A percentile compares a stretch with the other conserved stretches of the same genome.
phyloP scores from a whole-genome alignment of 306 rosid genomes.

The Lathyrus oleraceus region DNA sequence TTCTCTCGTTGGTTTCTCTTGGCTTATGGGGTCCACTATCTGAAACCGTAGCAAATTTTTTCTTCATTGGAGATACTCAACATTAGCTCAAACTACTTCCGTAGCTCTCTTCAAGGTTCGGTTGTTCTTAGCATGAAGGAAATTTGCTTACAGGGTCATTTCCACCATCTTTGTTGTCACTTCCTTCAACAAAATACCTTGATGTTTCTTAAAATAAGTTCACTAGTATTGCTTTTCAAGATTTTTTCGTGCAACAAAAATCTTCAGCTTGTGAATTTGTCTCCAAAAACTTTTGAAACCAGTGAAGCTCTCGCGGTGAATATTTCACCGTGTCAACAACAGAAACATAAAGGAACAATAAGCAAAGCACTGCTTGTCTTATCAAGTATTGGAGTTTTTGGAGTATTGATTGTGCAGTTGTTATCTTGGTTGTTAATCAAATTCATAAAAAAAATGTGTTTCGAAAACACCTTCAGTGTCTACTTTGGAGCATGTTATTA shows the following conservation, averaged over 20 bases:
- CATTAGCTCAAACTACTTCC: slow-evolving; percentile 65
- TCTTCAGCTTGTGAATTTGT: slow-evolving; percentile 68
- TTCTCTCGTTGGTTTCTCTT: slow-evolving; percentile 72
- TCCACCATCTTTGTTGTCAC: slow-evolving; percentile 53
- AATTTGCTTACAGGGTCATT: slow-evolving; percentile 69
- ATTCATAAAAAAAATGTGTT: slow-evolving; percentile 30
- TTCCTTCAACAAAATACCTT: slow-evolving; percentile 73
- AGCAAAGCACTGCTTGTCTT: slow-evolving; percentile 51
- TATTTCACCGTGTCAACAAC: slow-evolving; percentile 45
- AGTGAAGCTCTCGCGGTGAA: slow-evolving; percentile 85
- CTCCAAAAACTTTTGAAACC: slow-evolving; percentile 79
- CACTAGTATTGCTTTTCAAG: slow-evolving; percentile 63
- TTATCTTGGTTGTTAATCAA: slow-evolving; percentile 52
- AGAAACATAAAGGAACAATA: slow-evolving; percentile 37
- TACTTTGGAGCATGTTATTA: slow-evolving; percentile 26
- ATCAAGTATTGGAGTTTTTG: slow-evolving; percentile 59
- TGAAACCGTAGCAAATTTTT: slow-evolving; percentile 42
- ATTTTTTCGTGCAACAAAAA: slow-evolving; percentile 67
- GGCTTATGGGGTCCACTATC: slow-evolving; percentile 78
- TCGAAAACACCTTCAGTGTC: slow-evolving; percentile 37
- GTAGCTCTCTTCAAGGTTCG: slow-evolving; percentile 60
- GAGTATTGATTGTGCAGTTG: slow-evolving; percentile 54
- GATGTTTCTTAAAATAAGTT: slow-evolving; percentile 76
- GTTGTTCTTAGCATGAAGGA: slow-evolving; percentile 69
- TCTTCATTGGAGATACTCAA: slow-evolving; percentile 80